These are phyloP conservation scores for Gracilaria vermiculophylla DNA, from an alignment of 23 red algal genomes.

Conservation along the genomic window DNA sequence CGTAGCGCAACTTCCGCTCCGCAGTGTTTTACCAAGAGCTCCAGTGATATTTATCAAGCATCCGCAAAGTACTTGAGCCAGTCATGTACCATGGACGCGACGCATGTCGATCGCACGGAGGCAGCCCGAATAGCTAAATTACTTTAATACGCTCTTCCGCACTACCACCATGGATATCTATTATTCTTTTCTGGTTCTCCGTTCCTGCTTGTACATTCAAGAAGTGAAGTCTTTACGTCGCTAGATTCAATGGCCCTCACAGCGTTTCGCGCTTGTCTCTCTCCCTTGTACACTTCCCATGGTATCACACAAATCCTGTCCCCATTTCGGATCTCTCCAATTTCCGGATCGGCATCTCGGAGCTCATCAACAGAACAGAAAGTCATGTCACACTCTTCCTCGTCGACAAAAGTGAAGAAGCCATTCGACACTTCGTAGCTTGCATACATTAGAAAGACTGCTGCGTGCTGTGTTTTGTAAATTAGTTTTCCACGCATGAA, in stretches of 20 bases:
- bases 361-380: slow-evolving; percentile 28
- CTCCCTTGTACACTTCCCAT: not conserved
- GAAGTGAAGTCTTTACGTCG: not conserved
- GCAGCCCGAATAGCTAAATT: too few species aligned
- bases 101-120: too few species aligned
- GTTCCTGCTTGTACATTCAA: not conserved
- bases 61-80: too few species aligned
- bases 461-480: slow-evolving; percentile 17
- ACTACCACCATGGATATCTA: not conserved
- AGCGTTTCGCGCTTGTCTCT: not conserved
- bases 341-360: not conserved
- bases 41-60: too few species aligned
- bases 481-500: slow-evolving; percentile 40
- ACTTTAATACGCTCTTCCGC: too few species aligned
- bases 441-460: slow-evolving; percentile 23
- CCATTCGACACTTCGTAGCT: slow-evolving; percentile 2
- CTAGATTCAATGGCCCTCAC: slow-evolving; percentile 16
- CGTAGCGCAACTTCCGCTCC: too few species aligned
- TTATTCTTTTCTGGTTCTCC: not conserved
- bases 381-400: not conserved
- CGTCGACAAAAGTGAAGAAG: not conserved
- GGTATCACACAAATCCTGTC: slow-evolving; percentile 31
- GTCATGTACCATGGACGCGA: too few species aligned
- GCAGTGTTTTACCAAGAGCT: too few species aligned
- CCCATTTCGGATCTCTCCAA: not conserved